Conservation (phyloP, 139 green algal genomes). For the Chlamydomonas applanata region DNA sequence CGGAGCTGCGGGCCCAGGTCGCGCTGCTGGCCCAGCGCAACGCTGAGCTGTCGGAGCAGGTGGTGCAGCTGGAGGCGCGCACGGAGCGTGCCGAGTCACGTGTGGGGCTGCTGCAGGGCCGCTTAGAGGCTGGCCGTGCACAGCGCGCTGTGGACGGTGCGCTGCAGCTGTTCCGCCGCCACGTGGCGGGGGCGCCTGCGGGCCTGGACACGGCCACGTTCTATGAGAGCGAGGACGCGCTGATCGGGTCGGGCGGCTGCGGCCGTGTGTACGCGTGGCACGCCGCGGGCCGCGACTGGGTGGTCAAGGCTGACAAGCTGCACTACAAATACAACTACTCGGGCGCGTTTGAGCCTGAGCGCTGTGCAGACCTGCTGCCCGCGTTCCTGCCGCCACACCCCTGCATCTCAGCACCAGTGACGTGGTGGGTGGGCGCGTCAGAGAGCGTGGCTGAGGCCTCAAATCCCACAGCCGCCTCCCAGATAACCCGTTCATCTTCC, state of each 20-base stretch:
- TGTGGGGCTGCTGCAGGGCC: no score
- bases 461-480: not conserved
- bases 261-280: not conserved
- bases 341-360: conserved; percentile 1
- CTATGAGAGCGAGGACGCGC: not conserved
- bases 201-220: not conserved
- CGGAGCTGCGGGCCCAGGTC: no score
- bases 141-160: not conserved
- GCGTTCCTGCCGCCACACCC: conserved; percentile 11
- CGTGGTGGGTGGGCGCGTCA: not conserved
- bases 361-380: conserved; percentile 14
- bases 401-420: not conserved
- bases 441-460: not conserved
- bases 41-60: no score
- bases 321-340: not conserved
- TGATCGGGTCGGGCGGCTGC: conserved; percentile 6
- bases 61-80: no score
- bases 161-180: conserved; percentile 2
- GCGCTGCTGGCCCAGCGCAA: no score
- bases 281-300: not conserved
- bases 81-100: no score
- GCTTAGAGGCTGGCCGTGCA: no score
- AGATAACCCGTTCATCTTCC: not conserved
- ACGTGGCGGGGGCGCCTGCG: not conserved
- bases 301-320: conserved; percentile 6